Conservation (phyloP, 768 basidiomycete species). For the Guyanaporus albipodus region DNA sequence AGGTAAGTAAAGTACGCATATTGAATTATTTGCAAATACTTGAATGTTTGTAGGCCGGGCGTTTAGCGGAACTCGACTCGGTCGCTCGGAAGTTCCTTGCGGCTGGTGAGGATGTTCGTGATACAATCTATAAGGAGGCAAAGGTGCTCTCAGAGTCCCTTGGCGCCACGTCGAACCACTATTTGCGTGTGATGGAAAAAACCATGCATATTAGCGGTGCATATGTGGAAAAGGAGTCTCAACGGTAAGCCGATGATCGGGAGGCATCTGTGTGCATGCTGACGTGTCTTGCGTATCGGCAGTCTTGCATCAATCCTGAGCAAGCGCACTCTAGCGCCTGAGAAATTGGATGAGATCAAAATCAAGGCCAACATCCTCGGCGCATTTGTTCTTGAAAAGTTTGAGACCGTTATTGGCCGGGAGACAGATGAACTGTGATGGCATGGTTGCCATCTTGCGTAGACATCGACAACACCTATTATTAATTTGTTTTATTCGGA, state of each 20-base stretch:
- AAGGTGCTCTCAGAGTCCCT: conserved; percentile 43
- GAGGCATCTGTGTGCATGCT: not conserved
- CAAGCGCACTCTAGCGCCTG: conserved; percentile 70
- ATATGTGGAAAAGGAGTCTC: conserved; percentile 83
- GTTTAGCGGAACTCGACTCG: conserved; percentile 68
- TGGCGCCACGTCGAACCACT: conserved; percentile 63
- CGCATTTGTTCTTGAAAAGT: conserved; percentile 48
- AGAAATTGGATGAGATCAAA: conserved; percentile 91
- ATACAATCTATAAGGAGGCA: conserved; percentile 66
- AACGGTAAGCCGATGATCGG: conserved; percentile 51
- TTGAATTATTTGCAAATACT: conserved; percentile 1
- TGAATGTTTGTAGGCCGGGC: conserved; percentile 63
- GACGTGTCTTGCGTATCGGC: conserved; percentile 4
- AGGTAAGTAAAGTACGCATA: conserved; percentile 37
- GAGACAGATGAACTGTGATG: conserved; percentile 43
- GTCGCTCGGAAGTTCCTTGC: conserved; percentile 74
- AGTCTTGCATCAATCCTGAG: conserved; percentile 74
- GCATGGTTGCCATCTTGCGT: conserved; percentile 2
- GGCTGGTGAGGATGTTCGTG: conserved; percentile 52
- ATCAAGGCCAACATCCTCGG: conserved; percentile 84
- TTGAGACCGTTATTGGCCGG: conserved; percentile 30
- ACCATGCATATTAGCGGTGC: conserved; percentile 61
- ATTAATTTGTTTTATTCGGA: conserved; percentile 14
- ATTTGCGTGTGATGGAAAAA: conserved; percentile 90
- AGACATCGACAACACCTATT: conserved; percentile 13